phyloP scores from a whole-genome alignment of 75 land plant species.

The Pseudotsuga menziesii region DNA sequence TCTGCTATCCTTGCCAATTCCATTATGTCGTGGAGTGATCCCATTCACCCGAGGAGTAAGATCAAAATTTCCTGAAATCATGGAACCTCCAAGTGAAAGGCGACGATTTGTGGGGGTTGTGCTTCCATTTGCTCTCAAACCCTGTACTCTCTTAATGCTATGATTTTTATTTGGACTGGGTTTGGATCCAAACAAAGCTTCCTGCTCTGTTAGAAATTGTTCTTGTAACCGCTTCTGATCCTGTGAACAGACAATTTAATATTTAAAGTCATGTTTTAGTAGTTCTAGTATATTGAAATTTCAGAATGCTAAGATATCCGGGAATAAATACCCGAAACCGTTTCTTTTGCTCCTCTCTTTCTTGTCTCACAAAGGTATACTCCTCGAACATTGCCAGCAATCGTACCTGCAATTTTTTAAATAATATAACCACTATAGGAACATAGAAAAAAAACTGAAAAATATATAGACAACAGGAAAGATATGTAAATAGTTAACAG shows the following conservation, averaged over 20 bases:
- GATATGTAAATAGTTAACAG: background rate
- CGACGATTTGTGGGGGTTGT: constrained; percentile 64
- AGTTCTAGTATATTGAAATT: background rate
- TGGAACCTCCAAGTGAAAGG: constrained; percentile 44
- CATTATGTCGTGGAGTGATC: constrained; percentile 42
- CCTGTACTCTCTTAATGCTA: constrained; percentile 43
- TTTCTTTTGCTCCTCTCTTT: constrained; percentile 71
- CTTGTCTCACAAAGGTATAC: constrained; percentile 33
- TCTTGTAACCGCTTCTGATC: constrained; percentile 71
- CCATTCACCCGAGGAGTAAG: constrained; percentile 40
- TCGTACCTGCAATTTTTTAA: constrained; percentile 21
- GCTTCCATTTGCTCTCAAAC: constrained; percentile 44
- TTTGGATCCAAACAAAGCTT: constrained; percentile 52
- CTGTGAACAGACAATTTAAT: constrained; percentile 18
- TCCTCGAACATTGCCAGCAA: constrained; percentile 52
- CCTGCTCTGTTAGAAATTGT: constrained; percentile 60
- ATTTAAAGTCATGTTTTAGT: background rate
- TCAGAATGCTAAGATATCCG: background rate
- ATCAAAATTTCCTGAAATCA: constrained; percentile 37
- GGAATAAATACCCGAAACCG: constrained; percentile 44
- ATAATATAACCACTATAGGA: background rate
- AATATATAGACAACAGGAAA: background rate
- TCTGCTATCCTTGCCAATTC: constrained; percentile 55
- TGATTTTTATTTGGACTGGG: constrained; percentile 38
- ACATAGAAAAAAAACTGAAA: constrained; percentile 2